A percentile compares a stretch with the other conserved stretches of the same genome.
These are phyloP conservation scores for Polyplosphaeria fusca DNA, from an alignment of 495 filamentous ascomycete genomes.

Conservation along the genomic window DNA sequence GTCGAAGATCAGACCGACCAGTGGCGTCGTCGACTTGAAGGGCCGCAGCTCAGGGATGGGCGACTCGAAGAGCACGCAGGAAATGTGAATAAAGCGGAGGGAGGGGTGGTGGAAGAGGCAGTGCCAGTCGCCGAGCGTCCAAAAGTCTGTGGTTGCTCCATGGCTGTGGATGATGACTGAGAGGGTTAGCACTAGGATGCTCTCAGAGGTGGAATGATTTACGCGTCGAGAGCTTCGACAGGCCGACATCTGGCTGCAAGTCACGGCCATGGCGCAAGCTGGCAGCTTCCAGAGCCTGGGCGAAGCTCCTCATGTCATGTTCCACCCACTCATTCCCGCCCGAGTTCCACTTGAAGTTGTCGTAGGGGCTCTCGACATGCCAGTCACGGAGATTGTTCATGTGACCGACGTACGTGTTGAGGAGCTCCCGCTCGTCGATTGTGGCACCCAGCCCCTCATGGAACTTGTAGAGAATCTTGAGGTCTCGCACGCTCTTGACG, in stretches of 20 bases:
- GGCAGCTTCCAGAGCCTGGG: constrained; percentile 7
- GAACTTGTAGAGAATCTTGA: constrained; percentile 18
- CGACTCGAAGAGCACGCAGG: constrained; percentile 10
- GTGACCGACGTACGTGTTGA: constrained; percentile 4
- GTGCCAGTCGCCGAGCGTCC: constrained; percentile 11
- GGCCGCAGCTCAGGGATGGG: neutral
- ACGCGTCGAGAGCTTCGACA: constrained; percentile 18
- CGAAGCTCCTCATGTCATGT: constrained; percentile 22
- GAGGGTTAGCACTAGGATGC: neutral
- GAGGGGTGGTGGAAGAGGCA: constrained; percentile 23
- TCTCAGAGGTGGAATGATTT: neutral
- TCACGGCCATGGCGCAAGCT: neutral
- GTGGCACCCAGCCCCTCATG: neutral
- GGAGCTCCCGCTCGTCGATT: neutral
- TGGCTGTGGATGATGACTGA: constrained; percentile 24
- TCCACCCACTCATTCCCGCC: constrained; percentile 2
- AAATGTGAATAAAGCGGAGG: constrained; percentile 24
- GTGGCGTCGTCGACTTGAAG: constrained; percentile 1
- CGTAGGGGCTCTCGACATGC: constrained; percentile 25
- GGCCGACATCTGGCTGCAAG: constrained; percentile 1
- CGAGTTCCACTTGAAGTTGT: constrained; percentile 14
- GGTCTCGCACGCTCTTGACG: constrained; percentile 10
- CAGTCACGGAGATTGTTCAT: constrained; percentile 18
- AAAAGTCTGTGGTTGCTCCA: constrained; percentile 14
- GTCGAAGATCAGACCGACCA: constrained; percentile 21